Conservation (phyloP, 306 rosid species). For the Vigna hirtella region DNA sequence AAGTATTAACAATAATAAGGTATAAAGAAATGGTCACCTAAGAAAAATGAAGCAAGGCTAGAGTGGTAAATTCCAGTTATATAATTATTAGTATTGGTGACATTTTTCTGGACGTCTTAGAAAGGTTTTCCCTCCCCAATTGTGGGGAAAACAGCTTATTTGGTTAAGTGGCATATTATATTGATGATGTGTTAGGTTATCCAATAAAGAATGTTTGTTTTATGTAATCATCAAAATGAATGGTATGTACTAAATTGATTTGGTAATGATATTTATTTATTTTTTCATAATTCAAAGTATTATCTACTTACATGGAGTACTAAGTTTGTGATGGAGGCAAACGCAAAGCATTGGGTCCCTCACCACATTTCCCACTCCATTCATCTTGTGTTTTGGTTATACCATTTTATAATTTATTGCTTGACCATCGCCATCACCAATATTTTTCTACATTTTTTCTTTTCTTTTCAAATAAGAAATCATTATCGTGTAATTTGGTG, state of each 20-base stretch:
- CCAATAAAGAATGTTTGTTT: neutral
- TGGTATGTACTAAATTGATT: neutral
- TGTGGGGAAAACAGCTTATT: neutral
- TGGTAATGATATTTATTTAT: neutral
- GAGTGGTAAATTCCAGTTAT: too few relatives aligned
- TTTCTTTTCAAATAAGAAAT: neutral
- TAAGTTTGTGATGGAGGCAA: neutral
- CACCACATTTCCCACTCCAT: conserved; percentile 20
- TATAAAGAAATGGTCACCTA: too few relatives aligned
- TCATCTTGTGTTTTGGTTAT: neutral
- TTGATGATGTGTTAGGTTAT: neutral
- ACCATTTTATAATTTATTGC: conserved; percentile 26
- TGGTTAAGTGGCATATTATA: neutral
- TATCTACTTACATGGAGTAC: neutral
- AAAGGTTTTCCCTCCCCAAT: neutral
- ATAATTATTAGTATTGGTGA: too few relatives aligned
- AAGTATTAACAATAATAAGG: too few relatives aligned
- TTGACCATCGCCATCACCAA: neutral
- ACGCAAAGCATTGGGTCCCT: neutral
- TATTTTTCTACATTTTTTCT: neutral
- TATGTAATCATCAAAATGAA: neutral
- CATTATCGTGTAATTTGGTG: neutral
- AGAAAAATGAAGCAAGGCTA: too few relatives aligned
- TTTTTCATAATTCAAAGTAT: neutral
- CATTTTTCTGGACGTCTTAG: neutral